Evolutionary conservation across 129 eudicot genomes (phyloP).

Genomic region (Pulicaria dysenterica): DNA sequence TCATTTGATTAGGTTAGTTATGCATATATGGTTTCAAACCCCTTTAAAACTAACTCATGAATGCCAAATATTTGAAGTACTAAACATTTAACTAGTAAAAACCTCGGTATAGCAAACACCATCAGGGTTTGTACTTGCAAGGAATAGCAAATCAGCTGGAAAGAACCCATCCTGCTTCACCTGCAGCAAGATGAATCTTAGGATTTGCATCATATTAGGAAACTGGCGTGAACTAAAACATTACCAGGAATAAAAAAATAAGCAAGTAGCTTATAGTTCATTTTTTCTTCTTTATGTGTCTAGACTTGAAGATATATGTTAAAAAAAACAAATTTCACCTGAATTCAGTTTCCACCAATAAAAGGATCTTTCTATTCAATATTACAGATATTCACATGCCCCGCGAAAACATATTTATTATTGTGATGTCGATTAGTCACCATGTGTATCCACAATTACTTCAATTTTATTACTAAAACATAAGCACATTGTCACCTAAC

Average conservation of each 20-base stretch:
- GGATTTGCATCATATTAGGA: conserved; percentile 20
- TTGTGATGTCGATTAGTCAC: not conserved
- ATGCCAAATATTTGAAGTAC: not conserved
- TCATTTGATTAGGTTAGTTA: conserved; percentile 4
- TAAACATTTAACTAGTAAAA: conserved; percentile 7
- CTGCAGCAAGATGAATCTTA: conserved; percentile 49
- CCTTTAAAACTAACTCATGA: conserved; percentile 3
- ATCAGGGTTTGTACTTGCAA: conserved; percentile 91
- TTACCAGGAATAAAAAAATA: conserved; percentile 16
- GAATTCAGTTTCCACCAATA: conserved; percentile 3
- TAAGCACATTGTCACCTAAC: not conserved
- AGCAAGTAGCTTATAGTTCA: conserved; percentile 6
- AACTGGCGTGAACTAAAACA: not conserved
- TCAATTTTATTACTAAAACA: not conserved
- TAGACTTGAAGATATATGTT: conserved; percentile 14
- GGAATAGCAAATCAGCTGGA: conserved; percentile 95
- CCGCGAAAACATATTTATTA: conserved; percentile 3
- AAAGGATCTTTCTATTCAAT: conserved; percentile 1
- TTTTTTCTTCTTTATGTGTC: not conserved
- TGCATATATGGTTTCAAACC: not conserved
- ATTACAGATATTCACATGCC: conserved; percentile 7
- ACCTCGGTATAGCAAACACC: conserved; percentile 98
- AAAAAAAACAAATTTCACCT: not conserved
- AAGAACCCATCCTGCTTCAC: conserved; percentile 88
- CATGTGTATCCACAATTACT: conserved; percentile 4